Percentiles rank a stretch among this genome's conserved stretches.
phyloP scores from a whole-genome alignment of 208 protist species.

The Histomonas meleagridis region DNA sequence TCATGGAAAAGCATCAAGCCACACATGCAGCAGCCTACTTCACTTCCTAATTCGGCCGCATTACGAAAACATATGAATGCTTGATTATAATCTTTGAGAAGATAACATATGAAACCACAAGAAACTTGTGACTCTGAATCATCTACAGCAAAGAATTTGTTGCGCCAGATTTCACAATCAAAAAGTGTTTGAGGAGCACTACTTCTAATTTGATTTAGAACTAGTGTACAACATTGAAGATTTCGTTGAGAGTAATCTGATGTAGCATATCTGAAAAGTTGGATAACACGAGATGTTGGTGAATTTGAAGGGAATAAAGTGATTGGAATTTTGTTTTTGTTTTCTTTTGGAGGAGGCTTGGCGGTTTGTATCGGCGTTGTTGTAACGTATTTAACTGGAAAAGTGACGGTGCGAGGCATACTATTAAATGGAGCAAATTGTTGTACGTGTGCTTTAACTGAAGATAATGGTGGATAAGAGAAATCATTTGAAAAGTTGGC shows the following conservation, averaged over 20 bases:
- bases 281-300: neutral
- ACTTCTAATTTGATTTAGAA: neutral
- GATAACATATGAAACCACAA: neutral
- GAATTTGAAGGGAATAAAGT: neutral
- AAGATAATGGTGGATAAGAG: neutral
- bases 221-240: neutral
- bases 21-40: neutral
- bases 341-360: neutral
- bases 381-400: too few relatives aligned
- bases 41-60: neutral
- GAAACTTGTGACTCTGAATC: neutral
- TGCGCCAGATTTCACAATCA: neutral
- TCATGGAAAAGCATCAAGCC: neutral
- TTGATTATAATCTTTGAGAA: neutral
- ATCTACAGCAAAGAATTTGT: neutral
- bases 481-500: neutral
- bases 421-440: neutral
- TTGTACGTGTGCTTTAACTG: neutral
- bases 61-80: neutral
- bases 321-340: neutral
- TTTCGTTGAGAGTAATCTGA: neutral
- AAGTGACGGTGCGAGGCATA: too few relatives aligned
- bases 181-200: neutral
- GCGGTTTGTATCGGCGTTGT: neutral
- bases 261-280: neutral